phyloP scores from a whole-genome alignment of 2,329 filamentous ascomycete genomes.

The Sphaerulina populicola region DNA sequence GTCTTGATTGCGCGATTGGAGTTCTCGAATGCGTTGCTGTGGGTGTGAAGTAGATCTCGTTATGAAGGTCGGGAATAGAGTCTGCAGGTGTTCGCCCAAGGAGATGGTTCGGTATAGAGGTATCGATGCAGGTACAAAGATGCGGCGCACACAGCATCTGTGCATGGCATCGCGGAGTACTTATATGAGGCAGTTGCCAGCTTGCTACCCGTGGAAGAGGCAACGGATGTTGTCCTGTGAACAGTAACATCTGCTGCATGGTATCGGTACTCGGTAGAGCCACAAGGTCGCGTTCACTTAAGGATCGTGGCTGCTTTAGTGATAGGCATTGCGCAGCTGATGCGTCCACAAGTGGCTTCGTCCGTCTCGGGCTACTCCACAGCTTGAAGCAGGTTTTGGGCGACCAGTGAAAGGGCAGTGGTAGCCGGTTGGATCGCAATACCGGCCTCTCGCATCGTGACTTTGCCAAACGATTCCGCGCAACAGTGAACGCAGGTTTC shows the following conservation, averaged over 20 bases:
- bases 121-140: constrained; percentile 3
- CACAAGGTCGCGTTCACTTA: background rate
- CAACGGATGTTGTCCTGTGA: constrained; percentile 8
- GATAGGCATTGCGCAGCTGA: background rate
- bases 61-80: background rate
- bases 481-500: background rate
- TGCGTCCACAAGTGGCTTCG: background rate
- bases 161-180: background rate
- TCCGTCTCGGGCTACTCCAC: background rate
- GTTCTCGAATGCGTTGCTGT: background rate
- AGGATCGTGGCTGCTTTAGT: background rate
- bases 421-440: background rate
- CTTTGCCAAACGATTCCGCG: background rate
- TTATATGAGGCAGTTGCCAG: background rate
- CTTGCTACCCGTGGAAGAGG: background rate
- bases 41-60: background rate
- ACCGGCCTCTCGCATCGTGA: background rate
- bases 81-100: constrained; percentile 5
- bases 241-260: background rate
- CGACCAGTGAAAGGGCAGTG: background rate
- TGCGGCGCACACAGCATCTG: background rate
- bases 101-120: background rate
- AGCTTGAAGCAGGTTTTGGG: background rate
- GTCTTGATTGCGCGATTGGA: background rate
- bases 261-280: background rate